Base-by-base conservation (phyloP, 1,284 basidiomycete species). In the Sanghuangporus baumii region DNA sequence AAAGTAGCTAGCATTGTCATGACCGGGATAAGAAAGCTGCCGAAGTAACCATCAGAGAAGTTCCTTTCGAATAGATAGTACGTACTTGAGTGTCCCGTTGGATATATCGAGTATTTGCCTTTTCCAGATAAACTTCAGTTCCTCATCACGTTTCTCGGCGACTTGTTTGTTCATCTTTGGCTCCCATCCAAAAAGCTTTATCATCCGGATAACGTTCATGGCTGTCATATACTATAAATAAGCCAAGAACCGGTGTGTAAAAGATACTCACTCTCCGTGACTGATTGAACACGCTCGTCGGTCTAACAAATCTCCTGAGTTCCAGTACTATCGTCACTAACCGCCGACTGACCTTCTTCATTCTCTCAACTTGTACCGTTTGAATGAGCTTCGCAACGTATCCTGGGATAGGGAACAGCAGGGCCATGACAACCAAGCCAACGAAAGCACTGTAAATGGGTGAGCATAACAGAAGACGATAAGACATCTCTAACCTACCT, bases 101-200 rank as follows among this genome's bases (percentile, higher is more conserved):
- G 69, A 61, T 38, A 74, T 64, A 9, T 66, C 64, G 31, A 64
- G 57, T n/a, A 66, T 36, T 37, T 62, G 62, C 55, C 68, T 65
- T 59, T 68, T 70, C 50, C 62, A 65, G 40, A 71, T 67, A 50
- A 65, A 70, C 5, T 66, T 65, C 34, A 81, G 68, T 68, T 81
- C 78, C 11, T 69, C 73, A 55, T 78, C 77, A 48, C 79, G 71
- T 68, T 81, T 81, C 60, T 76, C 77, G 14, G 77, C 74, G 46
- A 87, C 75, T 57, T 78, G 75, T 23, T 76, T 72, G 61, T 81
- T 76, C 72, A 85, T 80, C 66, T 81, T 79, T 18, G 73, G 73
- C 69, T 87, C 85, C 86, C 86, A 87, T 8, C 82, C 87, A 67
- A 90, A 89, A 67, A 89, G 79, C 73, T 89, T 89, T 72, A 87